Conservation (phyloP, 2,329 filamentous ascomycete genomes). For the Rhynchosporium agropyri region DNA sequence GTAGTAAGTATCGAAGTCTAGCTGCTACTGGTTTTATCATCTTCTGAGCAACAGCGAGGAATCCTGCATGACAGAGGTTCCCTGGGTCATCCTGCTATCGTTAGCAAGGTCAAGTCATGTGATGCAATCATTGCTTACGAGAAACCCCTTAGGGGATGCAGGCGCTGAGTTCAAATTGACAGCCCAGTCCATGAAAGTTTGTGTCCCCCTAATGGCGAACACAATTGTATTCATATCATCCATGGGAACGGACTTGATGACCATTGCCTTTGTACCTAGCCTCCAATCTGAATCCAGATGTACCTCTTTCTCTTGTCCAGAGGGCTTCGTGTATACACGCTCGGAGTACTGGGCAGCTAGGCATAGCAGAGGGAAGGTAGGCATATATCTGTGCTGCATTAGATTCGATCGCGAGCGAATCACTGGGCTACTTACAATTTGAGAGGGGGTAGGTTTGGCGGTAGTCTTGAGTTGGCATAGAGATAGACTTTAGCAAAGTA, state of each 20-base stretch:
- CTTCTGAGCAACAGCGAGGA: conserved; percentile 72
- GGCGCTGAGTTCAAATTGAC: conserved; percentile 77
- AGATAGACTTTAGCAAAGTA: conserved; percentile 77
- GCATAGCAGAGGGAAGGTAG: conserved; percentile 76
- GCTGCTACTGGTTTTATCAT: conserved; percentile 76
- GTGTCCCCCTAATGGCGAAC: conserved; percentile 80
- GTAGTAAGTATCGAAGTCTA: conserved; percentile 67
- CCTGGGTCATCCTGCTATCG: conserved; percentile 63
- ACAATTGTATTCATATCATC: conserved; percentile 79
- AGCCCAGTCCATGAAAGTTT: conserved; percentile 83
- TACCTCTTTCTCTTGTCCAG: conserved; percentile 63
- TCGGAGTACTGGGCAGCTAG: conserved; percentile 79
- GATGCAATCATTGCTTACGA: conserved; percentile 47
- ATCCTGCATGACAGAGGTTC: conserved; percentile 81
- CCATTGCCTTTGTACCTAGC: conserved; percentile 81
- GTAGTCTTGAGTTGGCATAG: conserved; percentile 77
- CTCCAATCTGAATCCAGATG: conserved; percentile 73
- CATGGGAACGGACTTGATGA: conserved; percentile 78
- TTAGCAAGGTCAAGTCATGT: conserved; percentile 22
- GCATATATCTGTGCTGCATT: conserved; percentile 58
- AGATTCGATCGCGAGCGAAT: conserved; percentile 8
- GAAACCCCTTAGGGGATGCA: conserved; percentile 65
- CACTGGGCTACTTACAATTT: conserved; percentile 56
- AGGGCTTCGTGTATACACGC: conserved; percentile 69
- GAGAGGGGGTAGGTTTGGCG: conserved; percentile 66